Conservation (phyloP, 768 basidiomycete genomes). For the Lentinula edodes region DNA sequence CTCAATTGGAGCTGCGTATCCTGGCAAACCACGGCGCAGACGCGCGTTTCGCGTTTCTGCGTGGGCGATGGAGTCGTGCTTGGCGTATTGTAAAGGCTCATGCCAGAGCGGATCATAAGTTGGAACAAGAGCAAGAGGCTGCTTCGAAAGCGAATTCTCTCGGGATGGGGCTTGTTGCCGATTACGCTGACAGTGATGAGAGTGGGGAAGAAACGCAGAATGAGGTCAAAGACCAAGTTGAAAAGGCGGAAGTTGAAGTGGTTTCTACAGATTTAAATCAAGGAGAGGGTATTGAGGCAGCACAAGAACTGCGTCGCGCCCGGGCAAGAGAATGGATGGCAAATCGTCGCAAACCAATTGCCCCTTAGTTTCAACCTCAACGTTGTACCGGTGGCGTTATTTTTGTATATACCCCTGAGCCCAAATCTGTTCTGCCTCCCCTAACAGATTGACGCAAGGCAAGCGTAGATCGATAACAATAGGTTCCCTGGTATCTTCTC, state of each 20-base stretch:
- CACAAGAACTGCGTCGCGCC: not conserved
- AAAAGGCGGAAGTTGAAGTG: not conserved
- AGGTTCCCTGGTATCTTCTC: too few relatives aligned
- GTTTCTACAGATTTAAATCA: not conserved
- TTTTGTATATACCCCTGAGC: too few relatives aligned
- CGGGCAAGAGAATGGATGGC: slow-evolving; percentile 1
- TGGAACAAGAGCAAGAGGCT: slow-evolving; percentile 20
- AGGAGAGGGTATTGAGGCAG: not conserved
- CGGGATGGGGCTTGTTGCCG: slow-evolving; percentile 48
- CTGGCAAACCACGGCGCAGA: slow-evolving; percentile 81
- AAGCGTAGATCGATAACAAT: too few relatives aligned
- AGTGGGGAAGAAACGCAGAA: slow-evolving; percentile 14
- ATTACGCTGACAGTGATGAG: slow-evolving; percentile 56
- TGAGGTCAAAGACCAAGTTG: not conserved
- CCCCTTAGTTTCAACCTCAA: not conserved
- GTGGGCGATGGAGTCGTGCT: slow-evolving; percentile 63
- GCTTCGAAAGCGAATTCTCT: slow-evolving; percentile 15
- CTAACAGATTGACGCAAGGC: too few relatives aligned
- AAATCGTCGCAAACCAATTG: not conserved
- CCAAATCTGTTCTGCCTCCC: too few relatives aligned
- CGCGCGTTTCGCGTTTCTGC: slow-evolving; percentile 73
- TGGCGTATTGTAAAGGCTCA: slow-evolving; percentile 58
- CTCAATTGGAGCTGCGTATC: slow-evolving; percentile 84
- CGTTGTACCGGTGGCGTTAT: not conserved
- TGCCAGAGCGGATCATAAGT: slow-evolving; percentile 25